Evolutionary conservation across 352 stramenopile species (phyloP).

Genomic region (Globisporangium cystogenes): DNA sequence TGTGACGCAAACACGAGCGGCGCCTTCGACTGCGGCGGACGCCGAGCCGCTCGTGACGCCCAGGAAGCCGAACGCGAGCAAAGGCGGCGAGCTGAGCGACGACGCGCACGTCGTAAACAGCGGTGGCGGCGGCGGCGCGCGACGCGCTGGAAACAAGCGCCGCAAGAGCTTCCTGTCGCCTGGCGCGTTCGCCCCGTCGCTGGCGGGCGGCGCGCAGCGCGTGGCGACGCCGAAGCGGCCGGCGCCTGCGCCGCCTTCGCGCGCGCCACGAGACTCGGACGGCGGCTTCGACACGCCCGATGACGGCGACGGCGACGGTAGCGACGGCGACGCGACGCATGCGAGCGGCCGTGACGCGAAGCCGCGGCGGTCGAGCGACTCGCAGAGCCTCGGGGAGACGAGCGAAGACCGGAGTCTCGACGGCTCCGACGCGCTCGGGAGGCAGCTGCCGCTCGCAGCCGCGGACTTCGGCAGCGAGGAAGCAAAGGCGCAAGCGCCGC

Average conservation of each 20-base stretch:
- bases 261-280: constrained; percentile 7
- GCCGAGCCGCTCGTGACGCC: constrained; percentile 4
- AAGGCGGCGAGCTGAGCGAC: not conserved
- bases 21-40: not conserved
- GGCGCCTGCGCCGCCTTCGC: not conserved
- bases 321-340: not conserved
- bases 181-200: constrained; percentile 29
- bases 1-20: not conserved
- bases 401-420: constrained; percentile 6
- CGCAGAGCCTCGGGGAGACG: constrained; percentile 5
- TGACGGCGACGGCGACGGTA: not conserved
- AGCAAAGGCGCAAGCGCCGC: constrained; percentile 8
- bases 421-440: not conserved
- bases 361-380: not conserved
- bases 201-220: constrained; percentile 51
- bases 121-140: not conserved
- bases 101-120: not conserved
- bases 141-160: constrained; percentile 31
- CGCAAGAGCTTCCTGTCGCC: constrained; percentile 51
- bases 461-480: not conserved
- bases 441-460: not conserved
- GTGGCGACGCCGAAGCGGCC: constrained; percentile 43
- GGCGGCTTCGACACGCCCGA: constrained; percentile 8
- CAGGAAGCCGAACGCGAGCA: not conserved
- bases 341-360: not conserved